phyloP scores from a whole-genome alignment of 129 eudicot species.

The Flaveria sonorensis region DNA sequence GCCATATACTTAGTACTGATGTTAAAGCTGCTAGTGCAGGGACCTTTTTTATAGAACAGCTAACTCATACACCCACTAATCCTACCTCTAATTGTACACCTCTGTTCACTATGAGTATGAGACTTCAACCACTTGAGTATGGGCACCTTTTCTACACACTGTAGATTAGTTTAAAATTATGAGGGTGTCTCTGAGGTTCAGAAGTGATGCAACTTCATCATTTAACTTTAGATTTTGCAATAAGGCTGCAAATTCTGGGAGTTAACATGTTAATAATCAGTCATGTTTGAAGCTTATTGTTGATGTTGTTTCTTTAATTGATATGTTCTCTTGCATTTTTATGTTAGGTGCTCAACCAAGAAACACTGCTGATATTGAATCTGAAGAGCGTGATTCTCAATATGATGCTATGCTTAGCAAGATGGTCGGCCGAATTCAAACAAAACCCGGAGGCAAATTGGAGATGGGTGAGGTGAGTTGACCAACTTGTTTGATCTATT shows the following conservation, averaged over 20 bases:
- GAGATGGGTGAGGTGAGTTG: conserved; percentile 98
- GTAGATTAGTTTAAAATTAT: no score
- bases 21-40: no score
- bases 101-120: no score
- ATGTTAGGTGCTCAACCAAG: conserved; percentile 47
- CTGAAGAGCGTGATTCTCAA: conserved; percentile 74
- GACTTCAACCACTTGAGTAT: no score
- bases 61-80: no score
- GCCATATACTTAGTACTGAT: no score
- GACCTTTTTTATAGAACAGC: no score
- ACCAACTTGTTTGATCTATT: conserved; percentile 21
- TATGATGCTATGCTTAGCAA: conserved; percentile 85
- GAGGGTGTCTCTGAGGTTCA: background rate
- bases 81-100: no score
- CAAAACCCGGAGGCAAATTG: conserved; percentile 87
- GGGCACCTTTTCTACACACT: no score
- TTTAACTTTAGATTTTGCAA: background rate
- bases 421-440: conserved; percentile 82
- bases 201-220: background rate
- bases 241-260: background rate
- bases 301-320: background rate
- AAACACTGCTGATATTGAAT: conserved; percentile 40
- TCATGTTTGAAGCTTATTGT: conserved; percentile 11
- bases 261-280: background rate
- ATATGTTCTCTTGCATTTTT: conserved; percentile 9